Conservation (phyloP, 164 flowering plant species). For the Taxillus chinensis region DNA sequence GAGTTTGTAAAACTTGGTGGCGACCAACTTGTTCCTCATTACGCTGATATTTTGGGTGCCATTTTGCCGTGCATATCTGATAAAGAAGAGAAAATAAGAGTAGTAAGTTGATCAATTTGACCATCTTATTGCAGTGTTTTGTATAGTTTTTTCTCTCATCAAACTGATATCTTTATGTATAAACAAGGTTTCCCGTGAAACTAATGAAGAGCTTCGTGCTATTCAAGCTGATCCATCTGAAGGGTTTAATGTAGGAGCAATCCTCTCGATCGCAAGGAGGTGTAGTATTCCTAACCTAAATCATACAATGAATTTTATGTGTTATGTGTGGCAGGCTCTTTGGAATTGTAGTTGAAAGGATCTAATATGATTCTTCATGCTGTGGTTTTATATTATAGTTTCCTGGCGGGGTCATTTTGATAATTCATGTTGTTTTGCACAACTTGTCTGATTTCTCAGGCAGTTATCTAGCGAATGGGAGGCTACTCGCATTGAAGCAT, state of each 20-base stretch:
- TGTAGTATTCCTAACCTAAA: slow-evolving; percentile 28
- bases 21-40: slow-evolving; percentile 90
- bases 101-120: slow-evolving; percentile 34
- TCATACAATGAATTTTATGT: slow-evolving; percentile 19
- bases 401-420: too few relatives aligned
- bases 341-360: too few relatives aligned
- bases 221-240: slow-evolving; percentile 74
- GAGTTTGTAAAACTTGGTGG: slow-evolving; percentile 99
- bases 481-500: slow-evolving; percentile 85
- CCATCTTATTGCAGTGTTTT: neutral
- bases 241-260: slow-evolving; percentile 84
- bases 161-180: slow-evolving; percentile 1
- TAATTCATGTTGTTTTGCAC: too few relatives aligned
- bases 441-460: slow-evolving; percentile 26
- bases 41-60: slow-evolving; percentile 89
- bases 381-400: too few relatives aligned
- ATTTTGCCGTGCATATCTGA: slow-evolving; percentile 94
- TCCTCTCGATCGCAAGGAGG: slow-evolving; percentile 91
- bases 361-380: too few relatives aligned
- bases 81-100: slow-evolving; percentile 92
- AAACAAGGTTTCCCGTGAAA: slow-evolving; percentile 88
- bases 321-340: slow-evolving; percentile 6
- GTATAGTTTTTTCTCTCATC: neutral
- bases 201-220: slow-evolving; percentile 86
- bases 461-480: slow-evolving; percentile 81